A percentile compares a stretch with the other conserved stretches of the same genome.
phyloP scores from a whole-genome alignment of 495 filamentous ascomycete genomes.

The Aspergillus bertholletiae region DNA sequence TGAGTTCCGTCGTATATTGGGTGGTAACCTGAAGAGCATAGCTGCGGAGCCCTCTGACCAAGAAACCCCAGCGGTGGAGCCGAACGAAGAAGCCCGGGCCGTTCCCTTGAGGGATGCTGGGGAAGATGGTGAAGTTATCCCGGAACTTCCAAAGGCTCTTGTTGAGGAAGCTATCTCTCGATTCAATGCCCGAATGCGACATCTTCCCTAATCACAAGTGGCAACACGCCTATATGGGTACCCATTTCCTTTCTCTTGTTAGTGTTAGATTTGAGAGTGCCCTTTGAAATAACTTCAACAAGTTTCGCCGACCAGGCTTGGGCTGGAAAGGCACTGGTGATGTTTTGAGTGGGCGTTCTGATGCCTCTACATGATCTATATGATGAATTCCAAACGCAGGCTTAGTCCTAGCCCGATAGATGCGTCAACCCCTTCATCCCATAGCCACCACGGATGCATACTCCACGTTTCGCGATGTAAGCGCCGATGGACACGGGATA shows the following conservation, averaged over 20 bases:
- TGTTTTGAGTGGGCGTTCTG: background rate
- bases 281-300: too few relatives aligned
- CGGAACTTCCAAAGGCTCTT: slow-evolving; percentile 50
- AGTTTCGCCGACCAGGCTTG: too few relatives aligned
- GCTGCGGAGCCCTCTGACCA: slow-evolving; percentile 4
- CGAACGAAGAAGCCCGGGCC: background rate
- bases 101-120: slow-evolving; percentile 12
- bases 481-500: slow-evolving; percentile 15
- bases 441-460: slow-evolving; percentile 26
- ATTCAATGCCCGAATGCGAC: slow-evolving; percentile 27
- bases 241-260: too few relatives aligned
- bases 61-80: slow-evolving; percentile 2
- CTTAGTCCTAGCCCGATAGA: slow-evolving; percentile 16
- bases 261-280: too few relatives aligned
- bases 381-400: slow-evolving; percentile 33
- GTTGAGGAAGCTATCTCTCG: slow-evolving; percentile 50
- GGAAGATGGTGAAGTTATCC: slow-evolving; percentile 43
- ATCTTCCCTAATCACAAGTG: background rate
- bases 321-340: background rate
- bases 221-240: too few relatives aligned
- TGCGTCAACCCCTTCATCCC: slow-evolving; percentile 3
- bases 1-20: slow-evolving; percentile 44
- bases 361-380: slow-evolving; percentile 12
- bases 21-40: slow-evolving; percentile 30
- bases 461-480: slow-evolving; percentile 31